A percentile compares a stretch with the other conserved stretches of the same genome.
phyloP scores from a whole-genome alignment of 2,329 filamentous ascomycete genomes.

The Fusarium sp. region DNA sequence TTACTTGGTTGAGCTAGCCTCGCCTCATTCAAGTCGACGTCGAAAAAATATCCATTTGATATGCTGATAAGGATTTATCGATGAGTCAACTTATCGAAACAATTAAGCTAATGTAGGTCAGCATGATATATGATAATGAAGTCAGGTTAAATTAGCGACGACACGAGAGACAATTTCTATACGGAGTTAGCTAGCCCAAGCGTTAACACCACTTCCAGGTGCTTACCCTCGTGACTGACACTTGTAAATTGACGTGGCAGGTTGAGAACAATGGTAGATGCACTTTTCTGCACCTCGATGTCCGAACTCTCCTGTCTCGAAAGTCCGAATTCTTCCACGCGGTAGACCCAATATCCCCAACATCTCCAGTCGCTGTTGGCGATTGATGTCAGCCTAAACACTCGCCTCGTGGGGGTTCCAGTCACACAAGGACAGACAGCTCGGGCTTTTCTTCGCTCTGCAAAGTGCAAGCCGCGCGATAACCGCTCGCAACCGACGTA shows the following conservation, averaged over 20 bases:
- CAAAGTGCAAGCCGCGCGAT: fast-evolving
- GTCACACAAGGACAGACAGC: neutral
- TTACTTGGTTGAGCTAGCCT: no score
- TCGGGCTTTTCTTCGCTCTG: fast-evolving
- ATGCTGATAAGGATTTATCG: no score
- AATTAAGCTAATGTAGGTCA: no score
- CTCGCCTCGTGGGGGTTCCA: neutral
- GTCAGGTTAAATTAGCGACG: fast-evolving
- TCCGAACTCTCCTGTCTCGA: neutral
- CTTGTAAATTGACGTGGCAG: neutral
- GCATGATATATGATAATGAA: fast-evolving
- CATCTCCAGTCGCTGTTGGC: neutral
- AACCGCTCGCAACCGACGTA: neutral
- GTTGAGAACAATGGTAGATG: neutral
- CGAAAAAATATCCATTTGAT: fast-evolving
- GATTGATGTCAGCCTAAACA: neutral
- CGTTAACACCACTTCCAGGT: neutral
- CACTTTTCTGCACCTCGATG: neutral
- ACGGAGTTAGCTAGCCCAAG: fast-evolving
- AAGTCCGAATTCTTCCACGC: neutral
- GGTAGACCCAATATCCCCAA: neutral
- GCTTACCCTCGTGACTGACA: no score
- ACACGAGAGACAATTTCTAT: fast-evolving
- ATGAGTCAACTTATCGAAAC: no score
- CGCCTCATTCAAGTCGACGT: fast-evolving